phyloP scores from a whole-genome alignment of 306 rosid species.

The Canavalia ensiformis region DNA sequence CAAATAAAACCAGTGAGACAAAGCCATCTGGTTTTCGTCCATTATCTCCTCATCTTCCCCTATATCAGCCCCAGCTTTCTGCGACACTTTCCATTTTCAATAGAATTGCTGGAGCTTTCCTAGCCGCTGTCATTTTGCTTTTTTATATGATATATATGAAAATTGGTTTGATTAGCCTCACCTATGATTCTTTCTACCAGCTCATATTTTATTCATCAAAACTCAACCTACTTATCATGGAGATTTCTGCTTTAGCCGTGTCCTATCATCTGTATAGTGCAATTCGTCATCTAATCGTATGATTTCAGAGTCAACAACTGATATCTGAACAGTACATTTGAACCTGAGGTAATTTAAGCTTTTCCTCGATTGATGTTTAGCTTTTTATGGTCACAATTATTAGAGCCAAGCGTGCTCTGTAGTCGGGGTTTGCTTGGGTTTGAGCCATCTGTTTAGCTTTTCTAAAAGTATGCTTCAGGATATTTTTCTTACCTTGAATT shows the following conservation, averaged over 20 bases:
- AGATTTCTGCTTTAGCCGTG: slow-evolving; percentile 58
- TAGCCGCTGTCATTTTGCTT: slow-evolving; percentile 37
- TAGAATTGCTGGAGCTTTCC: slow-evolving; percentile 57
- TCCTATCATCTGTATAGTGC: slow-evolving; percentile 59
- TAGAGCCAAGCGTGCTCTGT: background rate
- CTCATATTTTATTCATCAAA: slow-evolving; percentile 56
- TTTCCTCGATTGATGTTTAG: slow-evolving; percentile 6
- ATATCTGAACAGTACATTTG: slow-evolving; percentile 64
- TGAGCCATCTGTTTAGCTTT: slow-evolving; percentile 40
- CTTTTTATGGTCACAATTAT: background rate
- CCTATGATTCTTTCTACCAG: slow-evolving; percentile 54
- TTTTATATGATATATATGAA: slow-evolving; percentile 54
- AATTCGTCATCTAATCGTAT: slow-evolving; percentile 56
- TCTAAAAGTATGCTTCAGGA: background rate
- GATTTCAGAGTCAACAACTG: slow-evolving; percentile 67
- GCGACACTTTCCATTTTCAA: slow-evolving; percentile 56
- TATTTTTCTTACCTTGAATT: background rate
- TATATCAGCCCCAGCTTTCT: slow-evolving; percentile 63
- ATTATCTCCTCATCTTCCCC: slow-evolving; percentile 64
- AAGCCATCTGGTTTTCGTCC: slow-evolving; percentile 58
- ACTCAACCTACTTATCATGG: slow-evolving; percentile 54
- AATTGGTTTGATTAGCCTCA: slow-evolving; percentile 52
- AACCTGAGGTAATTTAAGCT: slow-evolving; percentile 70
- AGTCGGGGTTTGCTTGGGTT: slow-evolving; percentile 13
- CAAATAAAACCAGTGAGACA: slow-evolving; percentile 66